Conservation (phyloP, 805 yeast species). For the Saturnispora serradocipensis region DNA sequence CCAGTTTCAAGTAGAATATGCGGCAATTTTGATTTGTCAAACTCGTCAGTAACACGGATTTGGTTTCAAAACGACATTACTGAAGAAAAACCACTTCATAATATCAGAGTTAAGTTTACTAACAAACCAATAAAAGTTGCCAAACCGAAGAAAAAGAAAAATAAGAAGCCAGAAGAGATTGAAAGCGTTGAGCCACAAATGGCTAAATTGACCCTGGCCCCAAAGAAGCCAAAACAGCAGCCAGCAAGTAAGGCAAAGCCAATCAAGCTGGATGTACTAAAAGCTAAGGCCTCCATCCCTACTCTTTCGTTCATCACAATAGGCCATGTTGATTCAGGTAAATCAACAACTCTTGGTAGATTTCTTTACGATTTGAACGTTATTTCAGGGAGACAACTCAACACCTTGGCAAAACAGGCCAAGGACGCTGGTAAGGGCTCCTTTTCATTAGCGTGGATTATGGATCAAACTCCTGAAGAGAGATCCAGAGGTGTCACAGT, state of each 20-base stretch:
- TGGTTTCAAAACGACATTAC: background rate
- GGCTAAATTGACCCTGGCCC: slow-evolving; percentile 5
- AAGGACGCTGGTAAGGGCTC: slow-evolving; percentile 65
- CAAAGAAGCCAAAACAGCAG: slow-evolving; percentile 1
- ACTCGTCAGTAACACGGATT: background rate
- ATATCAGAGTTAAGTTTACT: slow-evolving; percentile 24
- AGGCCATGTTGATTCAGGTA: slow-evolving; percentile 84
- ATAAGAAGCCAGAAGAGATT: background rate
- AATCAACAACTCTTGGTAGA: slow-evolving; percentile 72
- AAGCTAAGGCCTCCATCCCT: slow-evolving; percentile 36
- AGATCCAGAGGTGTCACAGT: slow-evolving; percentile 70
- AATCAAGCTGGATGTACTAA: slow-evolving; percentile 15
- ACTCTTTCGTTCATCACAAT: slow-evolving; percentile 66
- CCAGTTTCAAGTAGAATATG: background rate
- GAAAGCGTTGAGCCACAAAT: slow-evolving; percentile 3
- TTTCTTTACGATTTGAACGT: slow-evolving; percentile 57
- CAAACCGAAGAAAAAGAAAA: slow-evolving; percentile 9
- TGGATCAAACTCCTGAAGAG: slow-evolving; percentile 76
- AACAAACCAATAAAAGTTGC: slow-evolving; percentile 23
- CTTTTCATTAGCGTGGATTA: slow-evolving; percentile 77
- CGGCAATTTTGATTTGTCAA: background rate
- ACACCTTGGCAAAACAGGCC: slow-evolving; percentile 55
- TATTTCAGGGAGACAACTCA: slow-evolving; percentile 54
- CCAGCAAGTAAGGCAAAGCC: background rate
- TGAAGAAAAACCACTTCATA: background rate